These are phyloP conservation scores for Leptodermis oblonga DNA, from an alignment of 257 asterid species.

Conservation along the genomic window DNA sequence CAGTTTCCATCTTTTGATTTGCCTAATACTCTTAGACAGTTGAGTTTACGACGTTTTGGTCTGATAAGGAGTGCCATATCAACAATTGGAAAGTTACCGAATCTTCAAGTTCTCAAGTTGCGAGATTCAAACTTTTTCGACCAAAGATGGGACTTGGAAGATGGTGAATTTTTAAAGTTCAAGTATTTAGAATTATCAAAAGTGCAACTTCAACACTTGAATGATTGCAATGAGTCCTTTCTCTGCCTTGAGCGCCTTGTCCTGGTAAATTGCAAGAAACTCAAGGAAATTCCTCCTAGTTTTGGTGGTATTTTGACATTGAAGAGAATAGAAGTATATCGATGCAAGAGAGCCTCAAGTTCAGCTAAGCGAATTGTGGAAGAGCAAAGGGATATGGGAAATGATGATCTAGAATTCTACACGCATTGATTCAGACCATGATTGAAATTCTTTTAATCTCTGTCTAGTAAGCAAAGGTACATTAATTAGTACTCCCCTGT, in stretches of 20 bases:
- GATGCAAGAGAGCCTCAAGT: background rate
- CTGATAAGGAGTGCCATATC: slow-evolving; percentile 12
- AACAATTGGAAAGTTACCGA: slow-evolving; percentile 4
- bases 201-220: slow-evolving; percentile 6
- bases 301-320: background rate
- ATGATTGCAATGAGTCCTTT: background rate
- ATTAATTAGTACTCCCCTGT: too few species aligned
- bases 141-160: background rate
- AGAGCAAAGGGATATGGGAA: too few species aligned
- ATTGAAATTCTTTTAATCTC: background rate
- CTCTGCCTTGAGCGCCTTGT: slow-evolving; percentile 10
- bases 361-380: slow-evolving; percentile 11
- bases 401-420: background rate
- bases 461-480: too few species aligned
- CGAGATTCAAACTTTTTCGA: background rate
- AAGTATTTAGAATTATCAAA: background rate
- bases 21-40: slow-evolving; percentile 8
- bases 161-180: slow-evolving; percentile 6
- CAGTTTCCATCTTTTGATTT: slow-evolving; percentile 5
- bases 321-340: background rate
- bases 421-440: background rate
- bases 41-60: background rate
- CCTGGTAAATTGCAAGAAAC: background rate
- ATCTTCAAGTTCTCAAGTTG: slow-evolving; percentile 16
- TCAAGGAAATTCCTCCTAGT: background rate